phyloP scores from a whole-genome alignment of 2,329 filamentous ascomycete species.

The Alternaria angustiovoidea region DNA sequence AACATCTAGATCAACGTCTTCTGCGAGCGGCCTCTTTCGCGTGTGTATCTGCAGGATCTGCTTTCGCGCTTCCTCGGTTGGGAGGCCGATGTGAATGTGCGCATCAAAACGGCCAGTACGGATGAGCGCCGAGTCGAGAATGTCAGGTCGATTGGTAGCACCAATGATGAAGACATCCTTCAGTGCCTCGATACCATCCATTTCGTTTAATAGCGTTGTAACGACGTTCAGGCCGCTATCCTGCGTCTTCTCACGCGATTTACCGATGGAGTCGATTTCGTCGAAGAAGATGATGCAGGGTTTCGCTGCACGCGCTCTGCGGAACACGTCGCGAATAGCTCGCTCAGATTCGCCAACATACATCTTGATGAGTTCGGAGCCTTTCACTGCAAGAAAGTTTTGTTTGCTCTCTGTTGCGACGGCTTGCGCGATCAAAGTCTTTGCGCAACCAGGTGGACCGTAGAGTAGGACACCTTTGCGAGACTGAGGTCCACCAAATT shows the following conservation, averaged over 20 bases:
- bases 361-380: constrained; percentile 92
- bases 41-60: constrained; percentile 79
- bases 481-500: constrained; percentile 52
- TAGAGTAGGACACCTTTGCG: constrained; percentile 89
- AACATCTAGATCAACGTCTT: constrained; percentile 70
- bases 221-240: constrained; percentile 79
- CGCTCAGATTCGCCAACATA: constrained; percentile 96
- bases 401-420: constrained; percentile 88
- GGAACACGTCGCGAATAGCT: constrained; percentile 83
- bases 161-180: constrained; percentile 86
- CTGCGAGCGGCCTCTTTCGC: constrained; percentile 65
- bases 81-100: constrained; percentile 85
- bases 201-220: constrained; percentile 88
- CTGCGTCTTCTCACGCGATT: constrained; percentile 59
- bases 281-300: constrained; percentile 97
- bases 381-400: constrained; percentile 95
- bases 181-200: constrained; percentile 90
- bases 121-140: constrained; percentile 84
- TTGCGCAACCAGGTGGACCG: constrained; percentile 92
- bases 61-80: constrained; percentile 73
- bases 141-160: constrained; percentile 89
- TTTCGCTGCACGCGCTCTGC: constrained; percentile 81
- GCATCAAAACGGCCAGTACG: constrained; percentile 86
- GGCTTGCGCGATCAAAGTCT: constrained; percentile 90
- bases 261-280: constrained; percentile 88